phyloP scores from a whole-genome alignment of 805 yeast species.

The Metschnikowia continentalis region DNA sequence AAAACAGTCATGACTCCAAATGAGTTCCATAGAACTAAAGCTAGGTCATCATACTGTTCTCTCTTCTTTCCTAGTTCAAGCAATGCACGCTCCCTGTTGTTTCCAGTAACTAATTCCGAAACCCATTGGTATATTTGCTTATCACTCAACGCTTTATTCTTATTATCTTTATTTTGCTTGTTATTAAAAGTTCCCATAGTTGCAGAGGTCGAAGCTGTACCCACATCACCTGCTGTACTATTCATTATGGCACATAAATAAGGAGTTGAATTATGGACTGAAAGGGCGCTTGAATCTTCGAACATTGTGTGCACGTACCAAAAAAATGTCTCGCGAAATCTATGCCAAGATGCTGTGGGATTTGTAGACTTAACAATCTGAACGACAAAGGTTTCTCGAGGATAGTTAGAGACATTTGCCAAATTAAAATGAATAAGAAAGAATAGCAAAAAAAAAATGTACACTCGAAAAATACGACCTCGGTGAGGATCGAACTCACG shows the following conservation, averaged over 20 bases:
- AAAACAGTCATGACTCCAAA: slow-evolving; percentile 94
- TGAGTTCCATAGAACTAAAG: slow-evolving; percentile 90
- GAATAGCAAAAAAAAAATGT: background rate
- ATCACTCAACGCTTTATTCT: slow-evolving; percentile 43
- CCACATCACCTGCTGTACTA: slow-evolving; percentile 5
- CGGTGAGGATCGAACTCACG: slow-evolving; percentile 20
- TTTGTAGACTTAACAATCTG: background rate
- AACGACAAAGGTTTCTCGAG: background rate
- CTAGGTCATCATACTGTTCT: slow-evolving; percentile 91
- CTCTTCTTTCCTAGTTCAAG: slow-evolving; percentile 90
- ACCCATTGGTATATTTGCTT: slow-evolving; percentile 89
- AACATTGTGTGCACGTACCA: background rate
- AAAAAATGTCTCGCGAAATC: background rate
- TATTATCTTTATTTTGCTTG: background rate
- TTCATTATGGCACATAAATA: slow-evolving; percentile 2
- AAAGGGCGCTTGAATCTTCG: background rate
- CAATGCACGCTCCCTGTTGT: slow-evolving; percentile 88
- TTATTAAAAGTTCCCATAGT: background rate
- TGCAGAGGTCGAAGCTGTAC: background rate
- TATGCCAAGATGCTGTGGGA: background rate
- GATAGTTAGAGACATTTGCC: no score
- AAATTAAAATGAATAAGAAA: background rate
- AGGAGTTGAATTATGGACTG: background rate
- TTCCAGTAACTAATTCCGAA: slow-evolving; percentile 82
- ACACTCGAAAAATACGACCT: slow-evolving; percentile 8